phyloP scores from a whole-genome alignment of 1,139 yeast species.

The Spencermartinsiella ligniputridi region DNA sequence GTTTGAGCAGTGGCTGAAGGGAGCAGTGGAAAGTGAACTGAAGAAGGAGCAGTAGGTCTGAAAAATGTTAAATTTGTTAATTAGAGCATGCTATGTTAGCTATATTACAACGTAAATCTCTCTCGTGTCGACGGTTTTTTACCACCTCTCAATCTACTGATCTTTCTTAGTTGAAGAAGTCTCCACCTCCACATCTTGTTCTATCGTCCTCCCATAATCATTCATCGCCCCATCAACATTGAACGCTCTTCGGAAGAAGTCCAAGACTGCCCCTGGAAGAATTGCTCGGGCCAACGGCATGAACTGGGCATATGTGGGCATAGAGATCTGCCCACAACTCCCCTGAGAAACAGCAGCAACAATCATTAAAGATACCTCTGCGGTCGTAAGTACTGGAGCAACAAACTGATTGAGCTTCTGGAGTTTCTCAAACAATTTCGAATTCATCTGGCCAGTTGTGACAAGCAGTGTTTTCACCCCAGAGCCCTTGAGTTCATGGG shows the following conservation, averaged over 20 bases:
- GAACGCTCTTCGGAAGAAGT: constrained; percentile 46
- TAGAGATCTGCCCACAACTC: constrained; percentile 58
- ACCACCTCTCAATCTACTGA: no score
- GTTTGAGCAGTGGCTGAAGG: constrained; percentile 16
- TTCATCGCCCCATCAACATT: constrained; percentile 51
- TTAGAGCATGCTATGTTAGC: no score
- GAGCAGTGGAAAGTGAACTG: constrained; percentile 9
- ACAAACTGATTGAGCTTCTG: constrained; percentile 61
- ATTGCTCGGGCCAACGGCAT: constrained; percentile 57
- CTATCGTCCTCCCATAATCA: no score
- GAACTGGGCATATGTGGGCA: constrained; percentile 69
- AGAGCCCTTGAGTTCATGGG: constrained; percentile 50
- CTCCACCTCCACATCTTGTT: no score
- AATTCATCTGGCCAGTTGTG: constrained; percentile 78
- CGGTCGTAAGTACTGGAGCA: constrained; percentile 75
- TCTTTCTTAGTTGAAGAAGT: no score
- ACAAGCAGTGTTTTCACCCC: constrained; percentile 69
- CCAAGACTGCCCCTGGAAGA: constrained; percentile 68
- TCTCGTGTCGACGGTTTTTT: no score
- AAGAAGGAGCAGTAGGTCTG: constrained; percentile 10
- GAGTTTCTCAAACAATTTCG: constrained; percentile 64
- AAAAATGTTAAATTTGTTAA: no score
- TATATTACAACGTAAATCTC: no score
- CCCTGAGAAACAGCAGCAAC: constrained; percentile 55
- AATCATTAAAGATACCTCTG: constrained; percentile 54